Conservation (phyloP, 306 rosid species). For the Hylodesmum podocarpum region DNA sequence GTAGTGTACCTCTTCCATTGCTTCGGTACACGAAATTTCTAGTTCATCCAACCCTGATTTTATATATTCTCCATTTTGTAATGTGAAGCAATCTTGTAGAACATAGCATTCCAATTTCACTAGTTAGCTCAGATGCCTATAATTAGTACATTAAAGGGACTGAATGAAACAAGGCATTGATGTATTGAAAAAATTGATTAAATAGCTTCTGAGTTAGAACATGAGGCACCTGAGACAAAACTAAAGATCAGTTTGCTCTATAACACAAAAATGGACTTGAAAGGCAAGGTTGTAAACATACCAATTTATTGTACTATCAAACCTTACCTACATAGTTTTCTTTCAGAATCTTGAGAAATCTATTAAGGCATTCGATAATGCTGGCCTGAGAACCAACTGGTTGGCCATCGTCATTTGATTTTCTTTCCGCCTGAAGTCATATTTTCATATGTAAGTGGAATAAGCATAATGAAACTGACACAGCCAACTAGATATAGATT, state of each 20-base stretch:
- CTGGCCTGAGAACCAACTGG: constrained; percentile 55
- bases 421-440: constrained; percentile 63
- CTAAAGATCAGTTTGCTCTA: constrained; percentile 23
- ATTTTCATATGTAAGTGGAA: constrained; percentile 14
- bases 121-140: constrained; percentile 29
- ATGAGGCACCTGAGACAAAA: constrained; percentile 67
- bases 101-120: constrained; percentile 32
- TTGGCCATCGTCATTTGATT: constrained; percentile 42
- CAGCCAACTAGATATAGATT: background rate
- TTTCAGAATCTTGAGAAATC: constrained; percentile 58
- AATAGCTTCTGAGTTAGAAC: constrained; percentile 68
- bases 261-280: background rate
- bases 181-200: constrained; percentile 64
- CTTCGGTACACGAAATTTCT: constrained; percentile 72
- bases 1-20: constrained; percentile 63
- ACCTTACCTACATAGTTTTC: constrained; percentile 71
- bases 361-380: constrained; percentile 55
- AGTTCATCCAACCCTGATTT: constrained; percentile 77
- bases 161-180: constrained; percentile 40
- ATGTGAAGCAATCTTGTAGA: constrained; percentile 75
- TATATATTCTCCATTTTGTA: constrained; percentile 65
- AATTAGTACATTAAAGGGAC: constrained; percentile 15
- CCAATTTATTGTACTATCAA: constrained; percentile 24
- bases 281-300: background rate
- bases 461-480: constrained; percentile 14